Base-by-base conservation (phyloP, 257 asterid genomes). In the Forsythia suspensa region DNA sequence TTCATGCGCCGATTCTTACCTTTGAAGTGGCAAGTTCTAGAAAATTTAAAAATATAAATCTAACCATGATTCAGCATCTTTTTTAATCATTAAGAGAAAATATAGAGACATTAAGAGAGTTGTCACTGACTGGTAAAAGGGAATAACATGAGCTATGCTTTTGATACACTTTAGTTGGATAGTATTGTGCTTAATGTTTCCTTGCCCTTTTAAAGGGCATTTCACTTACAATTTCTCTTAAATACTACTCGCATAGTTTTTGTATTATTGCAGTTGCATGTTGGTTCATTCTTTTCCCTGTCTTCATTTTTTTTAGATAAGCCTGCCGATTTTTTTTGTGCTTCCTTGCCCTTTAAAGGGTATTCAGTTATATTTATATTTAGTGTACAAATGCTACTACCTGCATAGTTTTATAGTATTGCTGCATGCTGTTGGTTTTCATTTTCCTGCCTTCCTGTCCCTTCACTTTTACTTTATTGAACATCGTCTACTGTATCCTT, bases 241-340 rank as follows among this genome's bases (percentile, higher is more conserved):
- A 46, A 46, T 18, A 61, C 55, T 79, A 67, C 65, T 59, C 24
- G 72, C 48, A 4, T n/a, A 66, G 34, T 34, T 67, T 77, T 41
- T 16, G 57, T 44, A 43, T 69, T 74, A 48, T 8, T 44, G 9
- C 10, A 39, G 38, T 11, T 71, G 63, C 40, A 41, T 59, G 8
- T 57, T 59, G 48, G n/a, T 18, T 71, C 20, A 57, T 16, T 61
- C 8, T 8, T 55, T 24, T 10, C 36, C 43, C 46, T 78, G 46
- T 40, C 46, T 7, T 36, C 9, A 0, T 8, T 76, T 20, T 36
- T 57, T 39, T 13, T 44, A 16, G 52, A 10, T 44, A 44, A 11
- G 55, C 55, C 12, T 3, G 55, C 0, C 6, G 55, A 44, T 3
- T 46, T 13, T 46, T 46, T 42, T 0, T n/a, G 63, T 18, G 41